Conservation (phyloP, 140 eudicot genomes). For the Erigeron philadelphicus region DNA sequence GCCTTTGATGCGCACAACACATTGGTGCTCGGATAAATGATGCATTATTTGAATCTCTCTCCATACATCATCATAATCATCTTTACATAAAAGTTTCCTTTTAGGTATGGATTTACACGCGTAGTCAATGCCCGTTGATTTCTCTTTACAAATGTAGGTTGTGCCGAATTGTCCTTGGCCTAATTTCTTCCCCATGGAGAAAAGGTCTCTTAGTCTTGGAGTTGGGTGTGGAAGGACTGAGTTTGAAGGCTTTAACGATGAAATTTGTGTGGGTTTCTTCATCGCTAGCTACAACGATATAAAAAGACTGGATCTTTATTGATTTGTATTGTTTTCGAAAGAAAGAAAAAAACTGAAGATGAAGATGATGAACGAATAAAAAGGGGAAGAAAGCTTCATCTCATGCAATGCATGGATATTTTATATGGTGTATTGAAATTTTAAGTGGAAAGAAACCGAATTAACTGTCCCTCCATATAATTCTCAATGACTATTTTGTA, state of each 20-base stretch:
- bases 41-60: conserved; percentile 95
- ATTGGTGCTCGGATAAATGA: conserved; percentile 71
- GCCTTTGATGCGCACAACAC: conserved; percentile 76
- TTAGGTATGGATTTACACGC: conserved; percentile 93
- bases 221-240: conserved; percentile 72
- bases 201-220: conserved; percentile 62
- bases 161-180: conserved; percentile 92
- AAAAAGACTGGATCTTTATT: conserved; percentile 21
- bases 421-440: not conserved
- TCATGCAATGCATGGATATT: conserved; percentile 22
- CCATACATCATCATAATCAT: conserved; percentile 93
- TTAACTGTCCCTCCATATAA: conserved; percentile 4
- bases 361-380: conserved; percentile 20
- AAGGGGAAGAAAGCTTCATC: conserved; percentile 12
- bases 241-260: conserved; percentile 33
- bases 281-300: conserved; percentile 24
- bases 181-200: conserved; percentile 54
- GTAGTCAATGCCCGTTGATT: conserved; percentile 56
- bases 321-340: conserved; percentile 2
- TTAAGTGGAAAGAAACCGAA: not conserved
- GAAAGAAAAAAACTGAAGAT: not conserved
- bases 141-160: conserved; percentile 60
- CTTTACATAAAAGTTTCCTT: conserved; percentile 65
- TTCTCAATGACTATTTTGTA: not conserved
- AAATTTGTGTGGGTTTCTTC: conserved; percentile 31